phyloP scores from a whole-genome alignment of 768 basidiomycete species.

The Cystofilobasidium bisporidii region DNA sequence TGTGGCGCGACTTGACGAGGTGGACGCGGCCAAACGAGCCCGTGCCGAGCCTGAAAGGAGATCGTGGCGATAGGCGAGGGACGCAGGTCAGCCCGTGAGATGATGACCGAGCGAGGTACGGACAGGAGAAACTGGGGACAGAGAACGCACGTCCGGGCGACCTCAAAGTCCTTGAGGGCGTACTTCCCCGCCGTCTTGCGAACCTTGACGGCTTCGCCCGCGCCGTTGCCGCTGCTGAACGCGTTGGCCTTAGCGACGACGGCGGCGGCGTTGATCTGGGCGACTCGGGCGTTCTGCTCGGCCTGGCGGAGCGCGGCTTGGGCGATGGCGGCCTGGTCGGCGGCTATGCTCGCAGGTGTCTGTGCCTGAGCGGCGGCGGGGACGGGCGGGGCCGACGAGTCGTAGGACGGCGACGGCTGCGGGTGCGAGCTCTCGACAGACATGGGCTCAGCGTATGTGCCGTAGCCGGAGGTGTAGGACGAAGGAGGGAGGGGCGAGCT shows the following conservation, averaged over 20 bases:
- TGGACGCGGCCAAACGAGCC: conserved; percentile 29
- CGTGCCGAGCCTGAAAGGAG: conserved; percentile 22
- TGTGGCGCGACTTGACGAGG: conserved; percentile 59
- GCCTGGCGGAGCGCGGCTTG: conserved; percentile 24
- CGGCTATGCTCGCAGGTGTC: conserved; percentile 14
- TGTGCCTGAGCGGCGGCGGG: neutral
- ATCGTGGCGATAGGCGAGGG: neutral
- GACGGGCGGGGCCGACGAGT: conserved; percentile 7
- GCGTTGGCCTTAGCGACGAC: conserved; percentile 2
- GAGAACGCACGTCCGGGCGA: conserved; percentile 26
- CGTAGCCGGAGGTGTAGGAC: neutral
- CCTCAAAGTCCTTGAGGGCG: conserved; percentile 27
- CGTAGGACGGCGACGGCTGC: neutral
- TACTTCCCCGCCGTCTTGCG: conserved; percentile 29
- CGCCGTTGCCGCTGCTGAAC: neutral
- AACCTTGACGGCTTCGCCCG: conserved; percentile 13
- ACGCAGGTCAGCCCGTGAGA: neutral
- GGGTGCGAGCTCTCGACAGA: neutral
- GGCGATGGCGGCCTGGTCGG: conserved; percentile 20
- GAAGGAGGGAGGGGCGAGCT: neutral
- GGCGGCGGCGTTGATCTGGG: conserved; percentile 20
- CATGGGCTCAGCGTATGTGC: conserved; percentile 14
- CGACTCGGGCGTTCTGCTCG: conserved; percentile 26
- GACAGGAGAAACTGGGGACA: neutral
- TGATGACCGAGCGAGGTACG: too few species aligned